These are phyloP conservation scores for Microcyclospora tardicrescens DNA, from an alignment of 2,329 filamentous ascomycete genomes.

Conservation along the genomic window DNA sequence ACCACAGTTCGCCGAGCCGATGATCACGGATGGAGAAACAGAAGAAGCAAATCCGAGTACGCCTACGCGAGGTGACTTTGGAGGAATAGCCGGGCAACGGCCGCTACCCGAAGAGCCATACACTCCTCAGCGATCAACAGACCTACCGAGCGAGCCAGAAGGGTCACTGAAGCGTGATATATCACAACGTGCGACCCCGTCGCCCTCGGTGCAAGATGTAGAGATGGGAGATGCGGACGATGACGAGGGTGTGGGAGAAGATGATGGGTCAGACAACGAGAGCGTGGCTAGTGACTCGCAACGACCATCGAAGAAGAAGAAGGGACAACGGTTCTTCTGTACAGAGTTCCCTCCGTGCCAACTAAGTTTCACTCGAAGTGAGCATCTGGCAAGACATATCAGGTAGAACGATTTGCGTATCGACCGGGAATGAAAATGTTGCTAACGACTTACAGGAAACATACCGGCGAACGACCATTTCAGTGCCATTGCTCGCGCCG, in stretches of 20 bases:
- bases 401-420: constrained; percentile 42
- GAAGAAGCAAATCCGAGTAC: constrained; percentile 41
- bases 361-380: constrained; percentile 87
- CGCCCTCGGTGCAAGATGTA: constrained; percentile 50
- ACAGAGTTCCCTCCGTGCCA: constrained; percentile 89
- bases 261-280: constrained; percentile 40
- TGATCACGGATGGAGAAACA: constrained; percentile 20
- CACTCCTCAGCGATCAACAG: constrained; percentile 8
- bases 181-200: constrained; percentile 49
- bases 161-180: constrained; percentile 39
- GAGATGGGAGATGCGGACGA: constrained; percentile 63
- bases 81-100: constrained; percentile 33
- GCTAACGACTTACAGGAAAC: constrained; percentile 42
- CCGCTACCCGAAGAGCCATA: constrained; percentile 26
- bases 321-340: constrained; percentile 91
- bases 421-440: constrained; percentile 13
- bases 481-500: constrained; percentile 88
- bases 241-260: constrained; percentile 60
- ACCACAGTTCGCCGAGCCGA: constrained; percentile 30
- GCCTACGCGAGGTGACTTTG: constrained; percentile 47
- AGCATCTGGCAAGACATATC: constrained; percentile 90
- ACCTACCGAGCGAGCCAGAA: constrained; percentile 10
- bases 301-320: constrained; percentile 82
- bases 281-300: constrained; percentile 47
- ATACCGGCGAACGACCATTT: constrained; percentile 92